phyloP scores from a whole-genome alignment of 805 yeast genomes.

The Suhomyces emberorum region DNA sequence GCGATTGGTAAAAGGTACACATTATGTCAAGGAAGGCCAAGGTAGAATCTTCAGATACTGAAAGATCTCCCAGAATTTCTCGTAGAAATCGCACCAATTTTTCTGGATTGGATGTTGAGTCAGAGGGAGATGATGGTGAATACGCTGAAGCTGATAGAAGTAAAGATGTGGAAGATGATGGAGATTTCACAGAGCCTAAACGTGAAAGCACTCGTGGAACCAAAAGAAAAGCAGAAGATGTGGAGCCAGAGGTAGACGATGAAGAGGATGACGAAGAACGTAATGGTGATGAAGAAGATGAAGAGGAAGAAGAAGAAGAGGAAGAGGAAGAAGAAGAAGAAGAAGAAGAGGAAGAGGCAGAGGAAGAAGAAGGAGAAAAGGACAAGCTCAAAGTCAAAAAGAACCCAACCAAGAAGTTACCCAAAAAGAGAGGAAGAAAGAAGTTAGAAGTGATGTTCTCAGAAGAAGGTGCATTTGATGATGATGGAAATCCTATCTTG shows the following conservation, averaged over 20 bases:
- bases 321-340: slow-evolving; percentile 7
- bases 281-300: slow-evolving; percentile 1
- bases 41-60: background rate
- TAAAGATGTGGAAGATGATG: slow-evolving; percentile 5
- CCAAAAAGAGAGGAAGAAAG: slow-evolving; percentile 27
- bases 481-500: slow-evolving; percentile 62
- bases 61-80: slow-evolving; percentile 1
- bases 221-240: slow-evolving; percentile 1
- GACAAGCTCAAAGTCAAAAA: slow-evolving; percentile 21
- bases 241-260: slow-evolving; percentile 1
- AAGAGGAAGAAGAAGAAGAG: slow-evolving; percentile 5
- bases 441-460: slow-evolving; percentile 34
- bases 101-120: slow-evolving; percentile 5
- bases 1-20: no score
- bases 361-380: slow-evolving; percentile 20
- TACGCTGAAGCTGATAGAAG: slow-evolving; percentile 6
- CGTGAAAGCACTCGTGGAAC: background rate
- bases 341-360: slow-evolving; percentile 13
- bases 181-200: slow-evolving; percentile 7
- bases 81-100: slow-evolving; percentile 3
- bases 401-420: slow-evolving; percentile 10
- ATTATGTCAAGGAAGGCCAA: slow-evolving; percentile 2
- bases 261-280: background rate
- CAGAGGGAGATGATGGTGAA: slow-evolving; percentile 8
- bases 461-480: slow-evolving; percentile 52